Base-by-base conservation (phyloP, 345 rosid species). In the Dimocarpus longan region DNA sequence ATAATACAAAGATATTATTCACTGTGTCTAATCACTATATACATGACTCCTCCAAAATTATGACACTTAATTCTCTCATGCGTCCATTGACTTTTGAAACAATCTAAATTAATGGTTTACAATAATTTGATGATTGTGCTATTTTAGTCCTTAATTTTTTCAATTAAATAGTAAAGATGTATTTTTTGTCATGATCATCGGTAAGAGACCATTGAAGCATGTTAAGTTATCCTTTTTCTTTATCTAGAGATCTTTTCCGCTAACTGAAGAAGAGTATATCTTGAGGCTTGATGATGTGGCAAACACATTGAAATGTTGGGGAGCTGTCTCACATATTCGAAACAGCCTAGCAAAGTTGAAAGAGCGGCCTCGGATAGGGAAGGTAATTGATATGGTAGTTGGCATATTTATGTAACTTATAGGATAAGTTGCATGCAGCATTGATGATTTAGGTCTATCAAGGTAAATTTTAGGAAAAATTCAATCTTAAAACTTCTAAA, bases 271-370 rank as follows among this genome's bases (percentile, higher is more conserved):
- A 83, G 99, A 93, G 85, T 95, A 95, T 79, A 66, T 93, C 70
- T 83, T 93, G 80, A 93, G 99, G 87, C 99, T 95, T 4, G 98
- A 95, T 43, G 96, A 95, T 43, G 98, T 95, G 39, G 98, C 97
- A 62, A 93, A 95, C 87, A 88, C 90, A 76, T 88, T 93, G 78
- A 95, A 88, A 88, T 93, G 92, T 82, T 95, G 99, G 99, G 99
- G 99, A 80, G 97, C 98, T 18, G 97, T 93, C 78, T 91, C 98
- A 43, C 97, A 93, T 75, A 92, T 93, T 83, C 90, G 95, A 79
- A 91, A 84, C 85, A 95, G 98, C 90, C 90, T 93, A 57, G 91
- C 91, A 68, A 95, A 90, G 87, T 82, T 83, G 52, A 95, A 95
- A 84, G 98, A 95, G 80, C 90, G 98, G 15, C 99, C 98, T 28